These are phyloP conservation scores for Mycena sp. DNA, from an alignment of 1,284 basidiomycete genomes.

Conservation along the genomic window DNA sequence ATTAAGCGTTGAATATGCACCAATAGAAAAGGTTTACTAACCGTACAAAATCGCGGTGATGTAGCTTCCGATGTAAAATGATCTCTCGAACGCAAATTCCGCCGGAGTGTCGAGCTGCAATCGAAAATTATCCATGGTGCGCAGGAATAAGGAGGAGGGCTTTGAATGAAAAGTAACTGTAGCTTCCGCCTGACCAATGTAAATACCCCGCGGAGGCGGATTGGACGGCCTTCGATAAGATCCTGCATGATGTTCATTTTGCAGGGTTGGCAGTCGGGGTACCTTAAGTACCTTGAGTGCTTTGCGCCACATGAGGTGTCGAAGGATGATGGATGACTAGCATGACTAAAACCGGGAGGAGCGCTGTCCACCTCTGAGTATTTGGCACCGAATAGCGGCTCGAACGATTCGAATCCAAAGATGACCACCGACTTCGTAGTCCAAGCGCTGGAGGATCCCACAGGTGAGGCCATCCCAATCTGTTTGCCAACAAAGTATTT, in stretches of 20 bases:
- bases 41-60: slow-evolving; percentile 40
- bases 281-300: background rate
- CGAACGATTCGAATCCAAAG: too few relatives aligned
- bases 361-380: too few relatives aligned
- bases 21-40: slow-evolving; percentile 9
- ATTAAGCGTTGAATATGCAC: slow-evolving; percentile 15
- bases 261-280: slow-evolving; percentile 14
- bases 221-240: slow-evolving; percentile 12
- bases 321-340: slow-evolving; percentile 17
- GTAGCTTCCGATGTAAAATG: slow-evolving; percentile 40
- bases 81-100: slow-evolving; percentile 35
- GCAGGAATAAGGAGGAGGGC: slow-evolving; percentile 16
- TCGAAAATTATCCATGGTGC: slow-evolving; percentile 25
- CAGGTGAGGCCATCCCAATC: too few relatives aligned
- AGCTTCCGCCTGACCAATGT: background rate
- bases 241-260: slow-evolving; percentile 19
- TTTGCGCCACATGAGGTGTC: slow-evolving; percentile 14
- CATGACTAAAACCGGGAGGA: too few relatives aligned
- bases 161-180: slow-evolving; percentile 19
- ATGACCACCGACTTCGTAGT: too few relatives aligned
- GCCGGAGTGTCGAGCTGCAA: slow-evolving; percentile 25
- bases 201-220: slow-evolving; percentile 13
- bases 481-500: too few relatives aligned
- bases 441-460: too few relatives aligned
- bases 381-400: too few relatives aligned